A percentile compares a stretch with the other conserved stretches of the same genome.
Conservation (phyloP, 2,329 filamentous ascomycete species). For the Harringtonia lauricola region DNA sequence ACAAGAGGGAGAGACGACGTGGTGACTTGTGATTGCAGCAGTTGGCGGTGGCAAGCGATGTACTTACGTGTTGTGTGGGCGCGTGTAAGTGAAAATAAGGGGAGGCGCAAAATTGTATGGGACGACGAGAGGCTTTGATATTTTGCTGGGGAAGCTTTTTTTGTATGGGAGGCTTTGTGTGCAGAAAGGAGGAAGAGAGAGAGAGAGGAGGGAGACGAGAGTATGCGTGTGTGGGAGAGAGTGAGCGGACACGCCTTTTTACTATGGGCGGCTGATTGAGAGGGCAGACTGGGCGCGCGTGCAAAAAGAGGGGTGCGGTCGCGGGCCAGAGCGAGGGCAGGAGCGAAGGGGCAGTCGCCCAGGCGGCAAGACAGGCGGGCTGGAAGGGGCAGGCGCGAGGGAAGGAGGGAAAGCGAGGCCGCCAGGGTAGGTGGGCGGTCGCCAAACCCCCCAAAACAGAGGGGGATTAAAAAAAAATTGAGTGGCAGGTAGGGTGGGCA, state of each 20-base stretch:
- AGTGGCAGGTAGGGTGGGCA: constrained; percentile 5
- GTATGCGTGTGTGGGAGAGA: constrained; percentile 53
- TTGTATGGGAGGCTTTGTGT: constrained; percentile 42
- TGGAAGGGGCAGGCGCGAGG: neutral
- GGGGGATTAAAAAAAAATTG: constrained; percentile 5
- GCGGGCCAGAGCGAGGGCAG: constrained; percentile 1
- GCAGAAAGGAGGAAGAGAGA: constrained; percentile 35
- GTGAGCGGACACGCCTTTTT: constrained; percentile 47
- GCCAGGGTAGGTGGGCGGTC: constrained; percentile 16
- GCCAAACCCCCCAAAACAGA: constrained; percentile 11
- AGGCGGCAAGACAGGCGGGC: no score
- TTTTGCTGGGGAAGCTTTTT: constrained; percentile 37
- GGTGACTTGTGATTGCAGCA: constrained; percentile 31
- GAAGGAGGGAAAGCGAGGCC: neutral
- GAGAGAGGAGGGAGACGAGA: constrained; percentile 36
- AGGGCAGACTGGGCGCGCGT: constrained; percentile 16
- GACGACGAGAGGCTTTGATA: constrained; percentile 19
- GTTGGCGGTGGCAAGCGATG: constrained; percentile 26
- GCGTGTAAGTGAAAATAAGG: constrained; percentile 20
- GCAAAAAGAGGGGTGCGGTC: constrained; percentile 2
- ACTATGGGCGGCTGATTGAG: constrained; percentile 53
- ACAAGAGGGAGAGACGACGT: neutral
- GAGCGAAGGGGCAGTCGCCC: no score
- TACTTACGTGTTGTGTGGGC: constrained; percentile 42
- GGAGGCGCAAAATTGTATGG: constrained; percentile 32